phyloP scores from a whole-genome alignment of 2,329 filamentous ascomycete genomes.

The Fusarium burgessii region DNA sequence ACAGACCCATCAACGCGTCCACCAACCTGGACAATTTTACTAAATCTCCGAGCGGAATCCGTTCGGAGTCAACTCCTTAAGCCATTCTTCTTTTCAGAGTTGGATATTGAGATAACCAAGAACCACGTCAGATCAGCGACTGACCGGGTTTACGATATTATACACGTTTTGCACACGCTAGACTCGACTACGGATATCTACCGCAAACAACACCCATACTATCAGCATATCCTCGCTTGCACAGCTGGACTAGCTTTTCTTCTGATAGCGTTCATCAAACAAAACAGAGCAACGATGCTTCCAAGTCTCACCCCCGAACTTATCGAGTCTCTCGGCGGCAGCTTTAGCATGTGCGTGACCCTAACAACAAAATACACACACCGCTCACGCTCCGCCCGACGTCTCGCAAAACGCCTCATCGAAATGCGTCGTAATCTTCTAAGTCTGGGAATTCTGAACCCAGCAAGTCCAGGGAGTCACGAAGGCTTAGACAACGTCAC shows the following conservation, averaged over 20 bases:
- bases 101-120: constrained; percentile 23
- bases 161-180: constrained; percentile 17
- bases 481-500: constrained; percentile 20
- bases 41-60: constrained; percentile 30
- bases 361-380: constrained; percentile 25
- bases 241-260: constrained; percentile 27
- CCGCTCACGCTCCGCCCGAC: constrained; percentile 13
- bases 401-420: constrained; percentile 18
- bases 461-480: constrained; percentile 5
- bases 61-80: constrained; percentile 29
- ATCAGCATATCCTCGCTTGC: constrained; percentile 27
- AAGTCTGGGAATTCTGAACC: constrained; percentile 10
- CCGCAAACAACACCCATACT: constrained; percentile 27
- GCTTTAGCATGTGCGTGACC: constrained; percentile 26
- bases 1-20: constrained; percentile 15
- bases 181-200: constrained; percentile 26
- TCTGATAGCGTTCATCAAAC: constrained; percentile 31
- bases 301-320: constrained; percentile 16
- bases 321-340: constrained; percentile 17
- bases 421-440: constrained; percentile 27
- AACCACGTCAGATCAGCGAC: constrained; percentile 24
- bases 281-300: constrained; percentile 21
- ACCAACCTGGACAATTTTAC: constrained; percentile 23
- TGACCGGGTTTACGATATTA: constrained; percentile 27
- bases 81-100: constrained; percentile 31